Evolutionary conservation across 768 basidiomycete species (phyloP).

Genomic region (Amanita rimosa): DNA sequence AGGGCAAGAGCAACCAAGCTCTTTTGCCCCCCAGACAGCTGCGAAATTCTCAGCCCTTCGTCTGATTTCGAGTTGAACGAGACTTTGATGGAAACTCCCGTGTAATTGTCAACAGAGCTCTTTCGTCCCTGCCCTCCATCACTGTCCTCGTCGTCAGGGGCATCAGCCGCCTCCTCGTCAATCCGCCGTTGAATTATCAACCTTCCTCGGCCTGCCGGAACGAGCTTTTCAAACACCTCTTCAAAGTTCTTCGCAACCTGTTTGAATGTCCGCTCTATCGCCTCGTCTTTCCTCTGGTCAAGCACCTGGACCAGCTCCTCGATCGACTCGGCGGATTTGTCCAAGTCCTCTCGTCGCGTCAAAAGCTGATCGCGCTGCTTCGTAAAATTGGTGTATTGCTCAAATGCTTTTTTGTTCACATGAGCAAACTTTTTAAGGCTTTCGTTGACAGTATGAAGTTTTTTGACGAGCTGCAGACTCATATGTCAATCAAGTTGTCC

Average conservation of each 20-base stretch:
- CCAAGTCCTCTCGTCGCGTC: constrained; percentile 81
- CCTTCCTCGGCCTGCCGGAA: constrained; percentile 85
- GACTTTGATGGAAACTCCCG: constrained; percentile 94
- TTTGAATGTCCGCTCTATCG: constrained; percentile 97
- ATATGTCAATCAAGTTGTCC: not conserved
- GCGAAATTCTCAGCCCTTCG: constrained; percentile 93
- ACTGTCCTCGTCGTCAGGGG: constrained; percentile 65
- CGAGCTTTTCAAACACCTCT: constrained; percentile 93
- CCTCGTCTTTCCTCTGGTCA: constrained; percentile 96
- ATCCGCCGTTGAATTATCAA: constrained; percentile 89
- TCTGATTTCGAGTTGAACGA: constrained; percentile 99
- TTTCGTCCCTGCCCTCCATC: constrained; percentile 24
- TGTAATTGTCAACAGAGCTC: constrained; percentile 84
- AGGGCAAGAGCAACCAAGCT: constrained; percentile 93
- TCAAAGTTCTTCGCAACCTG: constrained; percentile 96
- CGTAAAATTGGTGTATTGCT: constrained; percentile 96
- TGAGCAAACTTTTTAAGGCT: constrained; percentile 93
- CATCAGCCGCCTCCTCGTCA: constrained; percentile 68
- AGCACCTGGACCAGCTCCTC: constrained; percentile 88
- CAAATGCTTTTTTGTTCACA: constrained; percentile 99
- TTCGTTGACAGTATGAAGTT: constrained; percentile 88
- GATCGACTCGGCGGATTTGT: constrained; percentile 82
- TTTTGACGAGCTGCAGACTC: constrained; percentile 67
- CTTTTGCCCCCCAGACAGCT: constrained; percentile 95
- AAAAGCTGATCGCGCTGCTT: constrained; percentile 91